These are phyloP conservation scores for Eimeria tenella DNA, from an alignment of 169 alveolate genomes.

Conservation along the genomic window DNA sequence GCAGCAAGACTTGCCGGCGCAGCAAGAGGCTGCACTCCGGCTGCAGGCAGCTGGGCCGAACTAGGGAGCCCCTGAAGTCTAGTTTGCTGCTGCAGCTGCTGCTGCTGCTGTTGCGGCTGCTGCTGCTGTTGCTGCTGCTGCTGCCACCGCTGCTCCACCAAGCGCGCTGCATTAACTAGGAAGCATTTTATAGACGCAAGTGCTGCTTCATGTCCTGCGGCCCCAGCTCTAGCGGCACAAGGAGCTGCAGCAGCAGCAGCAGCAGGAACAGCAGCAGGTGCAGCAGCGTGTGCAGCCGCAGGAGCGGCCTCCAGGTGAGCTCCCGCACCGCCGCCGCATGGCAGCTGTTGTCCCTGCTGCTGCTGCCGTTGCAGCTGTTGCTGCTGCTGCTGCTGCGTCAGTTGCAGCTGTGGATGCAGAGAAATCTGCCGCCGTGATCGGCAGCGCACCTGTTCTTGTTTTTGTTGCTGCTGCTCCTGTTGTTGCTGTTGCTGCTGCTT, in stretches of 20 bases:
- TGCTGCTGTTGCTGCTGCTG: not conserved
- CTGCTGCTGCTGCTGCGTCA: not conserved
- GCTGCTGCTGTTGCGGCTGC: not conserved
- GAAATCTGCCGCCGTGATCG: not conserved
- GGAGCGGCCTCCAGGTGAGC: not conserved
- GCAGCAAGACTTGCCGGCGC: not conserved
- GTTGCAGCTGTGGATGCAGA: no score
- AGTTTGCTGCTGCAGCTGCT: not conserved
- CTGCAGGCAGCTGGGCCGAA: not conserved
- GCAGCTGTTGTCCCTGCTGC: slow-evolving; percentile 3
- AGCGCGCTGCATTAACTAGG: not conserved
- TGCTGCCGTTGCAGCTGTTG: not conserved
- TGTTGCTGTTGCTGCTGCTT: not conserved
- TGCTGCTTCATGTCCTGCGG: slow-evolving; percentile 26
- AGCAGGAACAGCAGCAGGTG: slow-evolving; percentile 31
- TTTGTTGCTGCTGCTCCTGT: not conserved
- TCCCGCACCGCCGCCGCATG: not conserved
- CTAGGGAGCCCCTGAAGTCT: not conserved
- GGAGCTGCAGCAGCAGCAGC: not conserved
- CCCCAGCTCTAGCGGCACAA: not conserved
- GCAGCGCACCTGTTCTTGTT: not conserved
- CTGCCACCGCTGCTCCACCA: not conserved
- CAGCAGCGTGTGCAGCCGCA: not conserved
- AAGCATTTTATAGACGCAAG: not conserved
- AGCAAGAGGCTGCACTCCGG: not conserved